Conservation (phyloP, 2,329 filamentous ascomycete species). For the Teratosphaeria zuluensis region DNA sequence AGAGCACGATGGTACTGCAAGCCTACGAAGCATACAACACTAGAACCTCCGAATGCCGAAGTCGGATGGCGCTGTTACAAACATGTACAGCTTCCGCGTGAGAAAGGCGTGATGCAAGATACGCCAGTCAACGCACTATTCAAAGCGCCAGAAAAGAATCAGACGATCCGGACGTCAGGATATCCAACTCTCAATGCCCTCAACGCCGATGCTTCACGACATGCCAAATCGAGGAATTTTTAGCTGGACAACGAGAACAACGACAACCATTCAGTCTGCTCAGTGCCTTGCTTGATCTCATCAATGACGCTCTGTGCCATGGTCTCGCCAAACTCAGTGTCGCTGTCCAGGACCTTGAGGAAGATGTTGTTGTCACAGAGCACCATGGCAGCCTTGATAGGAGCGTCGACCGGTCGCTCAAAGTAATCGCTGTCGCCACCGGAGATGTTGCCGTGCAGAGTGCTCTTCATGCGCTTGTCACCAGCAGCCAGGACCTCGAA, state of each 20-base stretch:
- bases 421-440: conserved; percentile 66
- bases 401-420: conserved; percentile 48
- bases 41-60: neutral
- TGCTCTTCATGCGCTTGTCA: conserved; percentile 58
- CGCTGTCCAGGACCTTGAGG: conserved; percentile 42
- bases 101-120: neutral
- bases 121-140: neutral
- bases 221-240: neutral
- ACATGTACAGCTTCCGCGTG: neutral
- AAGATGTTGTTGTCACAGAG: conserved; percentile 47
- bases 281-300: neutral
- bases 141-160: too few relatives aligned
- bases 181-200: neutral
- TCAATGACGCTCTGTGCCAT: conserved; percentile 14
- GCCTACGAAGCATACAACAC: neutral
- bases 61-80: neutral
- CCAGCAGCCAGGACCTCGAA: conserved; percentile 61
- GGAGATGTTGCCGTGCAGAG: conserved; percentile 53
- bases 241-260: neutral
- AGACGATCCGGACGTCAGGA: neutral
- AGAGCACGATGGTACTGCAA: neutral
- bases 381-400: conserved; percentile 56
- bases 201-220: neutral
- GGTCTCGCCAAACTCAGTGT: conserved; percentile 27
- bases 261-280: neutral